Base-by-base conservation (phyloP, 768 basidiomycete species). In the Porpolomopsis calyptriformis region DNA sequence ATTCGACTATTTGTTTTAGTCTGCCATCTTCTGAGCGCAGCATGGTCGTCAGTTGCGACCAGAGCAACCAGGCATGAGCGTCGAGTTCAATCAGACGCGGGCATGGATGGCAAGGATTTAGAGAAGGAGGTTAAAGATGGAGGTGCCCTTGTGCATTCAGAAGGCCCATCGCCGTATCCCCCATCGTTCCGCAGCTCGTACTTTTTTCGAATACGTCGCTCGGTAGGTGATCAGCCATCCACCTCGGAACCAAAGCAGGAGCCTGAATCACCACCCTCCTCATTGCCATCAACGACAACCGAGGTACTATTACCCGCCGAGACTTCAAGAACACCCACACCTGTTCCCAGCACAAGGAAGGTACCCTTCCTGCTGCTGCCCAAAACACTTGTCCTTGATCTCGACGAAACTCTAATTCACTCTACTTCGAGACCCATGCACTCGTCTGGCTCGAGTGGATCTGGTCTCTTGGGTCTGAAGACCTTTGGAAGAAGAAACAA, bases 401-500 rank as follows among this genome's bases (percentile, higher is more conserved):
- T 99, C 43, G 96, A 99, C 62, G 96, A 99, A 67, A 99, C 96
- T 1, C 78, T 99, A 40, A 98, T 98, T 48, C 96, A 99, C 60
- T 96, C 93, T 2, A 98, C 96, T 0, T 88, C 91, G 14, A 74
- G 90, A 29, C 83, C 87, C 20, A 71, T 85, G 26, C 62, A 67
- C 42, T 61, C 70, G 55, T 66, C 54, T 55, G 64, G 49, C 16
- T 71, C 72, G 25, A 67, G 53, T 25, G 73, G 80, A 19, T 73
- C 76, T 2, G 78, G 82, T 26, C 65, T 85, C 11, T 71, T 89
- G 47, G 81, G 79, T 18, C 62, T 81, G 37, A 67, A 73, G 24
- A 63, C 70, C 41, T 63, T 75, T 48, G 65, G 74, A 43, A 57
- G 76, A 54, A 62, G 76, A 55, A 78, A 83, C 60, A 77, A 78